Conservation (phyloP, 2,329 filamentous ascomycete species). For the Talaromyces rugulosus region DNA sequence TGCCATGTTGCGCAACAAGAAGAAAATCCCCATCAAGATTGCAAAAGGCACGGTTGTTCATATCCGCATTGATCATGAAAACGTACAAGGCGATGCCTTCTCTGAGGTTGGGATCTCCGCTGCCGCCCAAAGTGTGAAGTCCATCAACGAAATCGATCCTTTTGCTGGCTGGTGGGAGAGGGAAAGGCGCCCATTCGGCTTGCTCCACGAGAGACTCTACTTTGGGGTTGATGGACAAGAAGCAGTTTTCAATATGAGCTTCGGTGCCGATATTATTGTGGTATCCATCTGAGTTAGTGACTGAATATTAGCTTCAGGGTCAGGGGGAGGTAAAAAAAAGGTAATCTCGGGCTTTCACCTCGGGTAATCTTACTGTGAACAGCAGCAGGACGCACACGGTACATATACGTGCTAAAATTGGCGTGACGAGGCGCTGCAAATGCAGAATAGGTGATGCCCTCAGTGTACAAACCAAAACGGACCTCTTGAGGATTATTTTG, state of each 20-base stretch:
- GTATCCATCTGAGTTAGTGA: constrained; percentile 19
- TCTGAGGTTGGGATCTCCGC: constrained; percentile 50
- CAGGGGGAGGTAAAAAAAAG: too few relatives aligned
- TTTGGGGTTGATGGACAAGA: constrained; percentile 42
- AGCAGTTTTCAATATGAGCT: constrained; percentile 24
- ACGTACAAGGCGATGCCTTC: constrained; percentile 51
- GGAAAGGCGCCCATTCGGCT: constrained; percentile 53
- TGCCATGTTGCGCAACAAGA: constrained; percentile 58
- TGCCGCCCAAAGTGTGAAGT: constrained; percentile 50
- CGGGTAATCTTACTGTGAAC: constrained; percentile 20
- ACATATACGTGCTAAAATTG: constrained; percentile 27
- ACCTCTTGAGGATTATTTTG: constrained; percentile 30
- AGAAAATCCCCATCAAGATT: constrained; percentile 61
- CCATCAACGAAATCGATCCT: constrained; percentile 54
- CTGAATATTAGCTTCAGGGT: neutral
- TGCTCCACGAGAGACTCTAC: constrained; percentile 51
- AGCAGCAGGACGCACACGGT: constrained; percentile 23
- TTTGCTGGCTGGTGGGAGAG: constrained; percentile 41
- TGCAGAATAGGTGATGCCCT: constrained; percentile 26
- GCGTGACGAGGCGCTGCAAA: constrained; percentile 23
- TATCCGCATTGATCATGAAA: constrained; percentile 52
- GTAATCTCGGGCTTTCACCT: neutral
- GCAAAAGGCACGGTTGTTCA: constrained; percentile 52
- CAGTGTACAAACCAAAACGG: constrained; percentile 28
- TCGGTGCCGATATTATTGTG: constrained; percentile 40